Evolutionary conservation across 495 filamentous ascomycete species (phyloP), one percentile per base, ranked within the genome.

Genomic region (Peziza echinospora): DNA sequence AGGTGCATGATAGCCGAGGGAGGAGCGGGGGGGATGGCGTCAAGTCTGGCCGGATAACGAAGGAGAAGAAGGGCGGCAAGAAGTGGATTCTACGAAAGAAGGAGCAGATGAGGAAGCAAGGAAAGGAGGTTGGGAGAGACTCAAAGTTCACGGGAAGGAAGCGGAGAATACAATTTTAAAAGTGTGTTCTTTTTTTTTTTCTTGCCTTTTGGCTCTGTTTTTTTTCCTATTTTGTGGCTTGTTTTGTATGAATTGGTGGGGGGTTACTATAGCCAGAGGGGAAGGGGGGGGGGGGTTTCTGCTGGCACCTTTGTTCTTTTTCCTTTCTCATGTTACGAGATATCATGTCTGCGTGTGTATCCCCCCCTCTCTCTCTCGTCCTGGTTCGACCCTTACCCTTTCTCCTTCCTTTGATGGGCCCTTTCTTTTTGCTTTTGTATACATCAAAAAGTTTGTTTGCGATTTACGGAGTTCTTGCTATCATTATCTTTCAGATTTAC

Each of bases 51-150:
- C 68, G 74, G 62, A 59, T 66, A 59, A 56, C 67, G 54, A 70
- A 65, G 47, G 63, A 70, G 16, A 63, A 58, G 42, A 93, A 92
- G 64, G 84, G 85, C 3, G 78, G 78, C 54, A 92, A 81, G 63
- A 71, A 68, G 26, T 94, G 86, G 85, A 93, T 97, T 52, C 53
- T 89, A 66, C 73, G 74, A 56, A 97, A 94, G 65, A 97, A 97
- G 65, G 84, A 91, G 51, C 82, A 91, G 65, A 86, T 89, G 81
- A 78, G 84, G 62, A 70, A 71, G 56, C 92, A 93, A 64, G 89
- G 89, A 19, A 94, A 89, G 70, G 72, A 92, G 10, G 84, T 94
- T 48, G 94, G 93, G 70, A 63, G 73, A 3, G 80, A 69, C 51
- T 86, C 81, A 19, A 96, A 86, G 61, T 97, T 89, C 57, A 96